Evolutionary conservation across 495 filamentous ascomycete genomes (phyloP).

Genomic region (Neurospora sp.): DNA sequence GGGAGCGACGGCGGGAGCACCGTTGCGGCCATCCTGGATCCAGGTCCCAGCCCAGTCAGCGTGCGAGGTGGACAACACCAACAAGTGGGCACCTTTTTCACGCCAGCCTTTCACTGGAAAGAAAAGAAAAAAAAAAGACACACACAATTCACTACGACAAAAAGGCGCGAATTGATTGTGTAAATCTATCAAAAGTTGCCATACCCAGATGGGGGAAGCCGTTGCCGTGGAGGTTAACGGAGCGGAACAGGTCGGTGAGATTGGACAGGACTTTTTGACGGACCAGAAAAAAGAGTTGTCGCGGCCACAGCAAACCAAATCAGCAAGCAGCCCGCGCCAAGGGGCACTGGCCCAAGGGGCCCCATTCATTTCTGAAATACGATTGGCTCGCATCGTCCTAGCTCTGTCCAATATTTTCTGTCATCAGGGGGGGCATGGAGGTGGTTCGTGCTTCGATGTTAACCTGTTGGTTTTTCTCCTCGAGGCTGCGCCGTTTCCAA

Average conservation of each 20-base stretch:
- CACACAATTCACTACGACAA: neutral
- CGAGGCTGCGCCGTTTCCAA: neutral
- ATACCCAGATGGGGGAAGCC: neutral
- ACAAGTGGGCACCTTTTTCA: neutral
- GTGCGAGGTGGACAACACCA: neutral
- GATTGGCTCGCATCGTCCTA: neutral
- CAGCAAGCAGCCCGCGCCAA: neutral
- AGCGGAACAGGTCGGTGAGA: neutral
- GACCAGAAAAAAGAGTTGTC: neutral
- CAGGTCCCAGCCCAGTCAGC: neutral
- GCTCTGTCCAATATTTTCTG: neutral
- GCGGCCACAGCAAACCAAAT: neutral
- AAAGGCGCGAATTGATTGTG: neutral
- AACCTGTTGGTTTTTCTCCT: neutral
- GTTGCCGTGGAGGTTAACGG: neutral
- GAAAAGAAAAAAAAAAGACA: neutral
- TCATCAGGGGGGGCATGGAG: neutral
- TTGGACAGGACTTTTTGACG: neutral
- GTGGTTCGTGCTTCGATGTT: neutral
- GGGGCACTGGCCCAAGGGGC: neutral
- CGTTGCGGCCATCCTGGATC: neutral
- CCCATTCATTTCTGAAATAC: neutral
- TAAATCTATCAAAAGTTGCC: neutral
- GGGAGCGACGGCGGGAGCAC: neutral
- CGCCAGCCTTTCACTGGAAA: neutral